Base-by-base conservation (phyloP, 202 grass and related monocot genomes). In the Dendrocalamus latiflorus region DNA sequence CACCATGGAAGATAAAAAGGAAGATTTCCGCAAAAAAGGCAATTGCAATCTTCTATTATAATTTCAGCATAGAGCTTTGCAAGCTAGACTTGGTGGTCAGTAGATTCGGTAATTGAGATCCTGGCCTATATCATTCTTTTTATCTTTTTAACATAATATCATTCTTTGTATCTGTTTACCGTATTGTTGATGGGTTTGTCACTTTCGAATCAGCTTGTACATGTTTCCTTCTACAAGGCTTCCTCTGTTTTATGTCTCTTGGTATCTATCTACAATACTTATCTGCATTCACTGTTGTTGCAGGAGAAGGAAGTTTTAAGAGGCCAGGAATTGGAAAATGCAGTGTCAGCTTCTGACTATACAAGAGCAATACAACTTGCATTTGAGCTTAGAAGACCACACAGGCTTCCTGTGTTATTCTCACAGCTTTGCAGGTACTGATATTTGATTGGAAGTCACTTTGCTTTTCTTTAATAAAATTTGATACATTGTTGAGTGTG, bases 301-400 rank as follows among this genome's bases (percentile, higher is more conserved):
- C 77, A 99, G 93, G 96, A 94, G 70, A 91, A 96, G 86, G 87
- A 88, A 91, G 37, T 86, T 67, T 75, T 99, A 58, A 92, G 89
- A 88, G 93, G 89, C 8, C 96, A 99, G 67, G 91, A 99, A 85
- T 72, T 99, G 81, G 91, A 95, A 90, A 99, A 99, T 89, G 91
- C 96, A 51, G 89, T 95, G 64, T 93, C 96, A 49, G 93, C 92
- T 92, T 79, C 80, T 87, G 89, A 99, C 68, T 99, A 94, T 84
- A 68, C 89, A 44, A 95, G 78, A 78, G 91, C 96, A 85, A 92
- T 99, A 80, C 93, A 91, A 62, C 89, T 95, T 78, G 96, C 93
- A 87, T 93, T 99, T 74, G 91, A 95, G 64, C 91, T 99, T 83
- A 91, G 91, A 79, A 95, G 91, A 65, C 96, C 96, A 17, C 96